Percentiles rank a stretch among this genome's conserved stretches.
Evolutionary conservation across 208 protist species (phyloP).

Genomic region (Baffinella frigidus): DNA sequence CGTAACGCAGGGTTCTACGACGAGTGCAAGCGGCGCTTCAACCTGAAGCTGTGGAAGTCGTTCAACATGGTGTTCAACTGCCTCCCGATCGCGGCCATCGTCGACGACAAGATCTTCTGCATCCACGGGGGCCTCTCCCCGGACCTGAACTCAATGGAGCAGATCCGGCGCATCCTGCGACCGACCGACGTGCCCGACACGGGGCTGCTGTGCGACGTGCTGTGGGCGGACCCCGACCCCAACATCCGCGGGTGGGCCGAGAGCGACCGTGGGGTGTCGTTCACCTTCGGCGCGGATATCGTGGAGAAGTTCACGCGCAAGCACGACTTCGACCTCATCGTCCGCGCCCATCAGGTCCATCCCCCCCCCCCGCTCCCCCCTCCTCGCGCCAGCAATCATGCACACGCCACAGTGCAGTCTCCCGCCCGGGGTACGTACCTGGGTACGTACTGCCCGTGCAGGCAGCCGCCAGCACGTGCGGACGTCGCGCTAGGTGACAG

Average conservation of each 20-base stretch:
- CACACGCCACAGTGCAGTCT: background rate
- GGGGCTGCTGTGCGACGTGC: conserved; percentile 72
- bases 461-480: too few relatives aligned
- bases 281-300: conserved; percentile 71
- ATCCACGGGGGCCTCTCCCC: conserved; percentile 95
- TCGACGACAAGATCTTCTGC: conserved; percentile 98
- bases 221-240: conserved; percentile 74
- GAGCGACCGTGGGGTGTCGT: conserved; percentile 73
- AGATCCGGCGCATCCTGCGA: conserved; percentile 89
- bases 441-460: background rate
- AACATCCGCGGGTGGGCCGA: conserved; percentile 69
- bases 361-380: background rate
- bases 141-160: conserved; percentile 90
- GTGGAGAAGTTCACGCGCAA: conserved; percentile 67
- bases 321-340: conserved; percentile 70
- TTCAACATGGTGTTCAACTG: conserved; percentile 99
- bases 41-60: conserved; percentile 93
- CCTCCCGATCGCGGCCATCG: conserved; percentile 94
- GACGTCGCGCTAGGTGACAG: too few relatives aligned
- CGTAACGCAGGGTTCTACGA: conserved; percentile 87
- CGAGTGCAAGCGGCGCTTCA: conserved; percentile 96
- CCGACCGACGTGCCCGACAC: conserved; percentile 96
- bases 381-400: background rate
- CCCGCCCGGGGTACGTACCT: background rate
- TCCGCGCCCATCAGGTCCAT: conserved; percentile 69